Conservation (phyloP, 1,284 basidiomycete species). For the Psilocybe mexicana region DNA sequence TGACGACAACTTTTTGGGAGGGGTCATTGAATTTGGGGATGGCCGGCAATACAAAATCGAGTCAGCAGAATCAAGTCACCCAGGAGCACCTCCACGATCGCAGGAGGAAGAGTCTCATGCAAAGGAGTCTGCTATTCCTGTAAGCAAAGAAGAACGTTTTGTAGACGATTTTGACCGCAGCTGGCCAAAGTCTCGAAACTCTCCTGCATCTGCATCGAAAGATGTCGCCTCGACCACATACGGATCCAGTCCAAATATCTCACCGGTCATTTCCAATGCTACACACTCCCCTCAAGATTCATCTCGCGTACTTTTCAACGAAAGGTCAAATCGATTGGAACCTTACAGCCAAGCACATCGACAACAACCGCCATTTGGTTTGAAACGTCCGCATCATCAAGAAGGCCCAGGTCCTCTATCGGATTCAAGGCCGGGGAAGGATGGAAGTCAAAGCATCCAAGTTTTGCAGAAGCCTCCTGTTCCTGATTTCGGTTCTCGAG, state of each 20-base stretch:
- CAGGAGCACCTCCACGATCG: slow-evolving; percentile 18
- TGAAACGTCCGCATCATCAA: slow-evolving; percentile 45
- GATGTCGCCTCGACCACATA: slow-evolving; percentile 35
- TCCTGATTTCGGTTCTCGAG: slow-evolving; percentile 28
- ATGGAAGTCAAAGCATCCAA: slow-evolving; percentile 35
- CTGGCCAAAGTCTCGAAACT: slow-evolving; percentile 73
- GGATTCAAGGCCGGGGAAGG: slow-evolving; percentile 47
- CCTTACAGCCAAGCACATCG: slow-evolving; percentile 56
- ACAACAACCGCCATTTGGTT: slow-evolving; percentile 31
- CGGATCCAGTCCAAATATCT: slow-evolving; percentile 24
- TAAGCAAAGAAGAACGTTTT: slow-evolving; percentile 78
- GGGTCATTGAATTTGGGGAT: slow-evolving; percentile 91
- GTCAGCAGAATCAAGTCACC: slow-evolving; percentile 38
- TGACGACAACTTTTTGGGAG: slow-evolving; percentile 86
- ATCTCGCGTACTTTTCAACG: slow-evolving; percentile 84
- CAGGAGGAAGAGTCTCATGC: slow-evolving; percentile 6
- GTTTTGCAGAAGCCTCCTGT: slow-evolving; percentile 39
- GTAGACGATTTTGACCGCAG: slow-evolving; percentile 91
- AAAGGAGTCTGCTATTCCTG: slow-evolving; percentile 35
- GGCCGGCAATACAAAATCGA: slow-evolving; percentile 85
- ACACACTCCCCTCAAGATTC: slow-evolving; percentile 52
- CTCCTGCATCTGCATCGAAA: slow-evolving; percentile 41
- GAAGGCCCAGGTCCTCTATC: slow-evolving; percentile 44
- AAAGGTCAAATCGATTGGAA: slow-evolving; percentile 83
- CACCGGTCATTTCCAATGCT: slow-evolving; percentile 38